Evolutionary conservation across 768 basidiomycete genomes (phyloP).

Genomic region (Lactarius tabidus): DNA sequence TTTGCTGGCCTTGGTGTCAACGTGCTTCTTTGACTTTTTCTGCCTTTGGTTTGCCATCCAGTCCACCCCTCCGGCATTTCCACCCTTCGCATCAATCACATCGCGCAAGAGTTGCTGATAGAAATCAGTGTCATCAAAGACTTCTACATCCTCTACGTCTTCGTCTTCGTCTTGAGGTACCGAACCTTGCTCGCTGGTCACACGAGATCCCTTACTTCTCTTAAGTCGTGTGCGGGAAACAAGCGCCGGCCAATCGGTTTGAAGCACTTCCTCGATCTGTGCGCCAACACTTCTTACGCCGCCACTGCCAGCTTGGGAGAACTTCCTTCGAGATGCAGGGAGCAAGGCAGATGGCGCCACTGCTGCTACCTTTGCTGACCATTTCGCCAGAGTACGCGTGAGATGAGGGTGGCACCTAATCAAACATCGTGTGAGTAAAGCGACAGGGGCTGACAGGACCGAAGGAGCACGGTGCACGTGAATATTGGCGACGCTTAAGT

Average conservation of each 20-base stretch:
- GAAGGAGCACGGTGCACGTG: neutral
- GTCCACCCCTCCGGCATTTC: conserved; percentile 42
- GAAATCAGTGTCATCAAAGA: conserved; percentile 89
- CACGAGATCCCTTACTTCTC: conserved; percentile 46
- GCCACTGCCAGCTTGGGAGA: conserved; percentile 39
- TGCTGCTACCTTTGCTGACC: conserved; percentile 94
- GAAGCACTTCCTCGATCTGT: conserved; percentile 70
- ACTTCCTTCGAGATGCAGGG: conserved; percentile 66
- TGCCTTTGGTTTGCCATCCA: conserved; percentile 65
- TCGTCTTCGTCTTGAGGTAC: conserved; percentile 34
- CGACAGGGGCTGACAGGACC: neutral
- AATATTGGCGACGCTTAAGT: conserved; percentile 31
- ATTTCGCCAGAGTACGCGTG: conserved; percentile 80
- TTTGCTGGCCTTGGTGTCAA: conserved; percentile 96
- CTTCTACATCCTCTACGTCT: conserved; percentile 39
- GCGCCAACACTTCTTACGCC: conserved; percentile 62
- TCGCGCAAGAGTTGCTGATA: conserved; percentile 91
- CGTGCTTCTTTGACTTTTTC: conserved; percentile 61
- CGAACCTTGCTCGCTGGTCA: conserved; percentile 29
- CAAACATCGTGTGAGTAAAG: conserved; percentile 15
- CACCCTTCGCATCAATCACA: conserved; percentile 68
- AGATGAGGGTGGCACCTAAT: conserved; percentile 63
- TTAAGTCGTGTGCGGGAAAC: conserved; percentile 59
- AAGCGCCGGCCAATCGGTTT: conserved; percentile 49
- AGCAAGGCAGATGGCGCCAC: conserved; percentile 77